These are phyloP conservation scores for Aurinia saxatilis DNA, from an alignment of 345 rosid species.

Conservation along the genomic window DNA sequence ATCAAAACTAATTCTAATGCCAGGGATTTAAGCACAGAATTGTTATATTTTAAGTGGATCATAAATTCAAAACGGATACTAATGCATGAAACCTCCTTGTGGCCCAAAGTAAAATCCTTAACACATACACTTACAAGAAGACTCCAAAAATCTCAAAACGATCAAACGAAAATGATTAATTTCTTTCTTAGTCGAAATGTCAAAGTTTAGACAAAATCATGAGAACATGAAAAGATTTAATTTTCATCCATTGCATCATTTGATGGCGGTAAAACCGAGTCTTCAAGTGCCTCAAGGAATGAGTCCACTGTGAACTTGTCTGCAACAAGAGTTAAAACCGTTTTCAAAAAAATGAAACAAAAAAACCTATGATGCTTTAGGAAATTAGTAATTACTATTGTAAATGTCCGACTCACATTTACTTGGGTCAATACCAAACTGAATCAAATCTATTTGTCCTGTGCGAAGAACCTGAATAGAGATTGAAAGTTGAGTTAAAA, in stretches of 20 bases:
- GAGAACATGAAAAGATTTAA: not conserved
- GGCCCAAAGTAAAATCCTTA: not conserved
- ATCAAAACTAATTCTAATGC: too few relatives aligned
- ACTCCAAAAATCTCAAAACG: not conserved
- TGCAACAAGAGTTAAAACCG: constrained; percentile 31
- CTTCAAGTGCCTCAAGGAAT: constrained; percentile 97
- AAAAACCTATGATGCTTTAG: not conserved
- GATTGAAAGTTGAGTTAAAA: constrained; percentile 5
- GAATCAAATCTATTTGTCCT: constrained; percentile 90
- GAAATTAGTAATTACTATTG: not conserved
- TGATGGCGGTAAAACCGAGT: constrained; percentile 45
- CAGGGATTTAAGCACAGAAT: too few relatives aligned
- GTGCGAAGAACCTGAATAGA: constrained; percentile 73
- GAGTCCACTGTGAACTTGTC: constrained; percentile 80
- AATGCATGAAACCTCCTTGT: not conserved
- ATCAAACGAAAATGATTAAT: not conserved
- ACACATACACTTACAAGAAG: not conserved
- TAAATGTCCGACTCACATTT: constrained; percentile 51
- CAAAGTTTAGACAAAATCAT: constrained; percentile 2
- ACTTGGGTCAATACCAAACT: constrained; percentile 87
- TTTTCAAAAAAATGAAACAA: not conserved
- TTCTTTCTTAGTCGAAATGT: not conserved
- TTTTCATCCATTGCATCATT: constrained; percentile 27
- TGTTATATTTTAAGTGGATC: too few relatives aligned
- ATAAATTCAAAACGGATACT: too few relatives aligned